Percentiles rank a stretch among this genome's conserved stretches.
phyloP scores from a whole-genome alignment of 2,329 filamentous ascomycete species.

The Colletotrichum magnum region DNA sequence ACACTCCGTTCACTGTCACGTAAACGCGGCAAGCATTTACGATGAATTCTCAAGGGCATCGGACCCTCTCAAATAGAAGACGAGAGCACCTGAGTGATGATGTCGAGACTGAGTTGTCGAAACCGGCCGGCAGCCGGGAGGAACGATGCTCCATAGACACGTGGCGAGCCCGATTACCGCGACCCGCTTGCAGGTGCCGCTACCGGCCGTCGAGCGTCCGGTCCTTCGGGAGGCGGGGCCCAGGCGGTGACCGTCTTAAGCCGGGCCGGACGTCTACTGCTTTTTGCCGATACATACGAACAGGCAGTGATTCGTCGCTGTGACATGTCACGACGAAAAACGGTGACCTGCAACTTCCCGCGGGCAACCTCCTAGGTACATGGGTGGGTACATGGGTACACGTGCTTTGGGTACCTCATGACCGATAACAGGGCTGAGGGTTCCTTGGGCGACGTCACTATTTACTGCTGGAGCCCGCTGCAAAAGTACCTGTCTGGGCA shows the following conservation, averaged over 20 bases:
- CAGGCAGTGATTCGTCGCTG: neutral
- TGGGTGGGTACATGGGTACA: neutral
- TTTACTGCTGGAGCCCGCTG: neutral
- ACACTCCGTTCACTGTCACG: too few relatives aligned
- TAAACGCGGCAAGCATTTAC: too few relatives aligned
- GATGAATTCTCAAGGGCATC: too few relatives aligned
- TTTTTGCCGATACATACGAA: neutral
- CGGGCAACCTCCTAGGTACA: neutral
- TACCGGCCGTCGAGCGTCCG: slow-evolving; percentile 15
- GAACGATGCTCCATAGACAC: slow-evolving; percentile 27
- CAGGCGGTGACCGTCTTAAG: neutral
- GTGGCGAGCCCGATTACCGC: slow-evolving; percentile 21
- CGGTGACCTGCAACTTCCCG: neutral
- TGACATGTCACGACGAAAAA: neutral
- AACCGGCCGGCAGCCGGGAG: slow-evolving; percentile 2
- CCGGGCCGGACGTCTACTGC: neutral
- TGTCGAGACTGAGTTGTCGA: neutral
- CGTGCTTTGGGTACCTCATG: too few relatives aligned
- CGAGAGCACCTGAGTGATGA: too few relatives aligned
- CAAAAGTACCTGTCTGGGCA: neutral
- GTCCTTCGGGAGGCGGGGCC: slow-evolving; percentile 11
- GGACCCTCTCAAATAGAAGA: too few relatives aligned
- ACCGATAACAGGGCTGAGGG: neutral
- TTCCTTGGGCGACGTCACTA: slow-evolving; percentile 7
- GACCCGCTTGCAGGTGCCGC: slow-evolving; percentile 20